A percentile compares a stretch with the other conserved stretches of the same genome.
Evolutionary conservation across 176 grass and related monocot genomes (phyloP).

Genomic region (Cocos nucifera): DNA sequence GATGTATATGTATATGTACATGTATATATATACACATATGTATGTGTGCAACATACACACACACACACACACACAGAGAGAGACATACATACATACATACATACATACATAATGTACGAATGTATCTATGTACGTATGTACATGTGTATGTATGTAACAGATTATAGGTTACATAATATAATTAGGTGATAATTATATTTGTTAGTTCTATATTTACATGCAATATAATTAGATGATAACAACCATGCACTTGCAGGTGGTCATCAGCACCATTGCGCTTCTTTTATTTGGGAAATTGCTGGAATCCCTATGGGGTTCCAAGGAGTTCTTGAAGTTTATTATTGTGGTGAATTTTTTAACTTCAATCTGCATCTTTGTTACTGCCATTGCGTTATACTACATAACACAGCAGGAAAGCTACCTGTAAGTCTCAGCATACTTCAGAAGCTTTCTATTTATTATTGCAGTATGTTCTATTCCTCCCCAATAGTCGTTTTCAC

Average conservation of each 20-base stretch:
- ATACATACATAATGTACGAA: too few relatives aligned
- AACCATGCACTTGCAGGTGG: slow-evolving; percentile 37
- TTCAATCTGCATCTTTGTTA: slow-evolving; percentile 69
- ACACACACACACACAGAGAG: too few relatives aligned
- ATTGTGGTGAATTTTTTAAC: slow-evolving; percentile 82
- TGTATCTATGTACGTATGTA: too few relatives aligned
- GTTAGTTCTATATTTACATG: not conserved
- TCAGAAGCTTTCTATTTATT: not conserved
- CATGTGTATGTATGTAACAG: too few relatives aligned
- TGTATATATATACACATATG: too few relatives aligned
- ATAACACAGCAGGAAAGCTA: slow-evolving; percentile 72
- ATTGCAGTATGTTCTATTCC: not conserved
- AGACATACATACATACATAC: too few relatives aligned
- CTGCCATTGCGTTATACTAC: slow-evolving; percentile 75
- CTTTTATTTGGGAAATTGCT: slow-evolving; percentile 84
- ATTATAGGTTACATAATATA: slow-evolving; percentile 1
- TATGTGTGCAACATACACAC: too few relatives aligned
- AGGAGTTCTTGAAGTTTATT: slow-evolving; percentile 90
- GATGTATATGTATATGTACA: too few relatives aligned
- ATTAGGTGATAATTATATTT: slow-evolving; percentile 9
- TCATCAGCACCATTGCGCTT: slow-evolving; percentile 70
- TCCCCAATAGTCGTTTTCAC: not conserved
- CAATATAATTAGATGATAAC: slow-evolving; percentile 11
- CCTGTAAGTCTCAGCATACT: slow-evolving; percentile 54
- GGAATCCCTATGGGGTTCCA: slow-evolving; percentile 88